Conservation (phyloP, 2,329 filamentous ascomycete species). For the Boeremia exigua region DNA sequence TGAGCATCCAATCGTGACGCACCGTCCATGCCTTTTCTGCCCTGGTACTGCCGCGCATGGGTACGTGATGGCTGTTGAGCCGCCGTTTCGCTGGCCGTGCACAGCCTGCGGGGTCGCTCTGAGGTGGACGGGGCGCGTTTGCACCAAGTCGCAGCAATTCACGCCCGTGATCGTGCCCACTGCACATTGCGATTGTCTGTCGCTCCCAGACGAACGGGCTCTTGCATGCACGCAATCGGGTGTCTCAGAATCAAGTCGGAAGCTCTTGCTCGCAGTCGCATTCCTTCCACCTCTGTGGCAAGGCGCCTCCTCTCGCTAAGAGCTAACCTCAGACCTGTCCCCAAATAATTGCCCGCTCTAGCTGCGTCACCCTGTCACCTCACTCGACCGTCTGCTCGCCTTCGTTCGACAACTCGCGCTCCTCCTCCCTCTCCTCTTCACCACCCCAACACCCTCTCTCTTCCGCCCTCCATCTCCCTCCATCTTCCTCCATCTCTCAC, state of each 20-base stretch:
- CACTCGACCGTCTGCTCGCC: slow-evolving; percentile 25
- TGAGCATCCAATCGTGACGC: slow-evolving; percentile 7
- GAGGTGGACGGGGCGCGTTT: slow-evolving; percentile 21
- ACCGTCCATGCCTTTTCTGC: slow-evolving; percentile 11
- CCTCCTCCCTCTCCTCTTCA: slow-evolving; percentile 29
- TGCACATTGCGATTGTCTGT: slow-evolving; percentile 21
- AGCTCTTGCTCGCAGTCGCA: slow-evolving; percentile 19
- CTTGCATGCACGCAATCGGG: neutral
- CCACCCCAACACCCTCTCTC: slow-evolving; percentile 23
- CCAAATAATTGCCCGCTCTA: slow-evolving; percentile 32
- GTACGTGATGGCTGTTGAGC: slow-evolving; percentile 11
- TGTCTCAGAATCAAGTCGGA: neutral
- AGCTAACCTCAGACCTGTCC: slow-evolving; percentile 27
- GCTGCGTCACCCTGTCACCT: slow-evolving; percentile 29
- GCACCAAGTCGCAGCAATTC: slow-evolving; percentile 16
- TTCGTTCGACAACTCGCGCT: slow-evolving; percentile 25
- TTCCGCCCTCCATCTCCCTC: slow-evolving; percentile 27
- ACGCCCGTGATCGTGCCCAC: slow-evolving; percentile 4
- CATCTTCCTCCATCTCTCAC: slow-evolving; percentile 17
- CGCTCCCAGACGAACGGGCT: neutral
- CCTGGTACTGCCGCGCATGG: slow-evolving; percentile 13
- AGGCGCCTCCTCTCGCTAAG: slow-evolving; percentile 43
- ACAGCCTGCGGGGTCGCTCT: slow-evolving; percentile 23
- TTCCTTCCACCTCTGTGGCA: slow-evolving; percentile 34
- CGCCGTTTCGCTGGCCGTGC: slow-evolving; percentile 27